Evolutionary conservation across 2,329 filamentous ascomycete species (phyloP).

Genomic region (Hymenoscyphus fructigenus): DNA sequence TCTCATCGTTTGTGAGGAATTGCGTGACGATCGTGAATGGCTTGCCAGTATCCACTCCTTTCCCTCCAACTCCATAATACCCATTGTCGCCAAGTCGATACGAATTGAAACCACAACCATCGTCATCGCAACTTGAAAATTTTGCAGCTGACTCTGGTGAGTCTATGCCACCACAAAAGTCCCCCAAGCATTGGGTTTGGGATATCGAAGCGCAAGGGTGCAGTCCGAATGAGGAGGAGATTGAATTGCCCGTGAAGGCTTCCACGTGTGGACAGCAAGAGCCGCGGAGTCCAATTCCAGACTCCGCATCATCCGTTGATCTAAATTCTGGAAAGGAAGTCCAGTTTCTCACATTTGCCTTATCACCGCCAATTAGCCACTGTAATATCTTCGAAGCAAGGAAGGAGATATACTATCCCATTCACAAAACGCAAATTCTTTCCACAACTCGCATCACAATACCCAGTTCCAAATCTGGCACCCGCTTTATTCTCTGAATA

Average conservation of each 20-base stretch:
- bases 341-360: constrained; percentile 23
- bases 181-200: constrained; percentile 45
- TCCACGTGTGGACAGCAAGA: constrained; percentile 57
- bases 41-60: constrained; percentile 49
- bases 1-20: constrained; percentile 50
- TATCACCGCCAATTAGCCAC: not conserved
- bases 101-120: constrained; percentile 9
- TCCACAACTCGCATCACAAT: constrained; percentile 61
- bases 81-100: constrained; percentile 7
- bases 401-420: constrained; percentile 41
- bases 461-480: constrained; percentile 32
- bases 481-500: constrained; percentile 7
- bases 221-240: no score
- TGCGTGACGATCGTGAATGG: constrained; percentile 57
- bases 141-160: constrained; percentile 41
- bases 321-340: constrained; percentile 4
- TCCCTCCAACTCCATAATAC: constrained; percentile 35
- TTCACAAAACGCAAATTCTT: constrained; percentile 54
- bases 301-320: constrained; percentile 43
- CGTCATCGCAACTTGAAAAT: constrained; percentile 31
- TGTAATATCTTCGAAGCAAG: not conserved
- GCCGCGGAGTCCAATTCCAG: constrained; percentile 51
- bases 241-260: no score
- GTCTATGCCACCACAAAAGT: constrained; percentile 37
- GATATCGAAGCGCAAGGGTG: constrained; percentile 23